Evolutionary conservation across 2,329 filamentous ascomycete genomes (phyloP).

Genomic region (Colletotrichum spinosum): DNA sequence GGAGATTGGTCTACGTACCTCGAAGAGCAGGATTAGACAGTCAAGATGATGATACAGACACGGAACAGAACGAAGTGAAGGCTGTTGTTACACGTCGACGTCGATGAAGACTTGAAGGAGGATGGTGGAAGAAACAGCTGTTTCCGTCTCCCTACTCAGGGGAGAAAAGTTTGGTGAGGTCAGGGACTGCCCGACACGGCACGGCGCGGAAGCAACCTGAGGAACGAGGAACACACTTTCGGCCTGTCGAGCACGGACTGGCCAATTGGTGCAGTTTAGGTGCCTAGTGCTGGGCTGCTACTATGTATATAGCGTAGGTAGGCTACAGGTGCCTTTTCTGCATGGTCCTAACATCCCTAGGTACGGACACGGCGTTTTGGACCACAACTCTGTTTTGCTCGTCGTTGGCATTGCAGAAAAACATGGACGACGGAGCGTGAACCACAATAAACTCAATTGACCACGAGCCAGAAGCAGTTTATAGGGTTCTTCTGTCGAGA

Average conservation of each 20-base stretch:
- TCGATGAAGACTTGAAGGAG: conserved; percentile 18
- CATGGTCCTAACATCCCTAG: no score
- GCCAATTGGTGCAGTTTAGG: background rate
- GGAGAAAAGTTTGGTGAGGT: conserved; percentile 37
- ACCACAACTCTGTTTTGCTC: conserved; percentile 4
- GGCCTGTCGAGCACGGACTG: background rate
- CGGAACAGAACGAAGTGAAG: conserved; percentile 54
- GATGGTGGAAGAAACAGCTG: conserved; percentile 23
- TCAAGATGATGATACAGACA: conserved; percentile 21
- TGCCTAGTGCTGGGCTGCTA: background rate
- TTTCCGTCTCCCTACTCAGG: conserved; percentile 1
- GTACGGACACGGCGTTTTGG: background rate
- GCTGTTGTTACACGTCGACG: conserved; percentile 37
- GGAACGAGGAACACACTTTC: conserved; percentile 28
- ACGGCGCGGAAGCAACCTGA: conserved; percentile 27
- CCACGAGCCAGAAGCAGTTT: background rate
- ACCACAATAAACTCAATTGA: conserved; percentile 11
- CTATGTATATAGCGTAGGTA: background rate
- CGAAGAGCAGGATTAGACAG: conserved; percentile 34
- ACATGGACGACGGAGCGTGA: background rate
- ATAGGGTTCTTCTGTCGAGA: conserved; percentile 7
- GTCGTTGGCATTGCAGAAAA: background rate
- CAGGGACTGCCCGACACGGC: conserved; percentile 24
- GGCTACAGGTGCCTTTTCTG: no score
- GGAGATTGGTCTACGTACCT: conserved; percentile 28